Base-by-base conservation (phyloP, 108 stramenopile species). In the Cylindrotheca closterium region DNA sequence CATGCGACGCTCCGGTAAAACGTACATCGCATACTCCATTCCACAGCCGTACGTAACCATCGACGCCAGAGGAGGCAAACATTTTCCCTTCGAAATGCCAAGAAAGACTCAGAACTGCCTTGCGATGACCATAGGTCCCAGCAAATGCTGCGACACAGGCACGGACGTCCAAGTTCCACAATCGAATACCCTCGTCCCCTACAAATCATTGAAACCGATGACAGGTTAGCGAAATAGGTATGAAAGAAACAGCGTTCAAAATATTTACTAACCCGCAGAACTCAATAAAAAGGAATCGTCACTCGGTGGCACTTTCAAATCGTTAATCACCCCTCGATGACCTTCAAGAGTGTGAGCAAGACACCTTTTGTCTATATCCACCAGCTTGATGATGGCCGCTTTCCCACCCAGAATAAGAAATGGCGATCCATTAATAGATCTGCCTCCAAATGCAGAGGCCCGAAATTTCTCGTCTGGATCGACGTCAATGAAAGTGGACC, bases 161-260 rank as follows among this genome's bases (percentile, higher is more conserved):
- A 26, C 72, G 69, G 21, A 70, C 65, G 28, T 65, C 63, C 17
- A 94, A 24, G 71, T 95, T 94, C 96, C 96, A 97, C 28, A 97
- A 56, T 5, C 94, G 78, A 8, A 93, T 51, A 21, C 74, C 79
- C 53, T 91, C 86, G 54, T 94, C 60, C n/a, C n/a, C n/a, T n/a
- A n/a, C n/a, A n/a, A n/a, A n/a, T n/a, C n/a, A n/a, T n/a, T n/a
- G n/a, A n/a, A n/a, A n/a, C n/a, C n/a, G n/a, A n/a, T n/a, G n/a
- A n/a, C n/a, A n/a, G n/a, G n/a, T n/a, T n/a, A n/a, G n/a, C n/a
- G n/a, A n/a, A n/a, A n/a, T n/a, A n/a, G n/a, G n/a, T n/a, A n/a
- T n/a, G n/a, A n/a, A n/a, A n/a, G n/a, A n/a, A n/a, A n/a, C n/a
- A n/a, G n/a, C n/a, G n/a, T n/a, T n/a, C n/a, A n/a, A n/a, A n/a